phyloP scores from a whole-genome alignment of 306 rosid species.

The Ochetophila trinervis region DNA sequence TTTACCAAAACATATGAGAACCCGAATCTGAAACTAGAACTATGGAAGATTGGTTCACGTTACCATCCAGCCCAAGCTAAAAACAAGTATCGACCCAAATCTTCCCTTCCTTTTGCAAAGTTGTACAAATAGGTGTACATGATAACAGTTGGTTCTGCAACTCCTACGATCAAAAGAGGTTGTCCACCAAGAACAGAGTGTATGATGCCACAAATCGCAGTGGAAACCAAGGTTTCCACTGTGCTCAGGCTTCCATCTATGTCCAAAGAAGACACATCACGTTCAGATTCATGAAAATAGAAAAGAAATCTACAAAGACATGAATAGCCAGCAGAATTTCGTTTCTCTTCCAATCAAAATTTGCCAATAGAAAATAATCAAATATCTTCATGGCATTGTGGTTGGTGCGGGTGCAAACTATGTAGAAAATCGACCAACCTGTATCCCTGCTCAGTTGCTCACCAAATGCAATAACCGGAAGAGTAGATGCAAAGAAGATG shows the following conservation, averaged over 20 bases:
- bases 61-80: constrained; percentile 93
- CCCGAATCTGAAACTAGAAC: background rate
- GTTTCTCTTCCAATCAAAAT: too few relatives aligned
- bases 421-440: constrained; percentile 37
- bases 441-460: constrained; percentile 67
- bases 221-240: constrained; percentile 71
- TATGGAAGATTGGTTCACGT: constrained; percentile 13
- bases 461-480: constrained; percentile 81
- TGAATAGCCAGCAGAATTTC: background rate
- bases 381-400: background rate
- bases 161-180: constrained; percentile 68
- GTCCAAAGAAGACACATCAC: constrained; percentile 7
- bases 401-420: too few relatives aligned
- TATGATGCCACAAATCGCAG: constrained; percentile 77
- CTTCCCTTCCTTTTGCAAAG: constrained; percentile 55
- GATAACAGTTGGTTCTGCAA: constrained; percentile 81
- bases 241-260: constrained; percentile 75
- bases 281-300: constrained; percentile 13
- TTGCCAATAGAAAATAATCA: background rate
- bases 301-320: background rate
- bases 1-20: background rate
- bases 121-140: constrained; percentile 72
- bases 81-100: constrained; percentile 53
- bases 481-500: constrained; percentile 80
- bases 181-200: constrained; percentile 83